These are phyloP conservation scores for Alternaria incomplexa DNA, from an alignment of 2,329 filamentous ascomycete genomes.

Conservation along the genomic window DNA sequence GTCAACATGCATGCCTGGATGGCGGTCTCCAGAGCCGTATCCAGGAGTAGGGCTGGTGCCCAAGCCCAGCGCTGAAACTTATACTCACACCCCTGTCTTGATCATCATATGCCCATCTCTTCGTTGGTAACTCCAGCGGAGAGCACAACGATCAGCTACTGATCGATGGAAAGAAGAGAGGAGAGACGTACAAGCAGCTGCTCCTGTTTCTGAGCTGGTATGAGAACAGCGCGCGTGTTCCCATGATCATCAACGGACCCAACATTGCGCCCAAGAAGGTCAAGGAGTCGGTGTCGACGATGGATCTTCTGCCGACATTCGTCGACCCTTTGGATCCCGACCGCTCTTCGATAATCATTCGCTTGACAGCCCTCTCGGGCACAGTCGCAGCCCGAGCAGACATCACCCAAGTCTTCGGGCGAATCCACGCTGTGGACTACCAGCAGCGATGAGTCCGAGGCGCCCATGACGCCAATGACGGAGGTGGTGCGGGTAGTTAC, in stretches of 20 bases:
- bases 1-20: background rate
- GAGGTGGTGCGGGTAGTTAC: background rate
- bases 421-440: constrained; percentile 50
- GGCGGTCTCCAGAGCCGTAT: background rate
- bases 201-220: constrained; percentile 79
- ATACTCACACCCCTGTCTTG: background rate
- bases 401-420: too few species aligned
- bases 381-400: constrained; percentile 36
- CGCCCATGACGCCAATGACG: constrained; percentile 9
- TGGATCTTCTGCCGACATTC: too few species aligned
- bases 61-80: background rate
- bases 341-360: too few species aligned
- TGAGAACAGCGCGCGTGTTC: constrained; percentile 87
- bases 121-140: background rate
- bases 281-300: constrained; percentile 69
- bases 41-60: background rate
- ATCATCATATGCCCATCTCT: background rate
- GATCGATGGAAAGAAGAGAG: background rate
- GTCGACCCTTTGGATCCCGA: too few species aligned
- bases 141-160: background rate
- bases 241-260: constrained; percentile 82
- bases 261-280: constrained; percentile 78
- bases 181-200: background rate
- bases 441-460: constrained; percentile 51
- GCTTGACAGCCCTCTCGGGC: background rate